Evolutionary conservation across 306 rosid genomes (phyloP).

Genomic region (Fragaria nilgerrensis): DNA sequence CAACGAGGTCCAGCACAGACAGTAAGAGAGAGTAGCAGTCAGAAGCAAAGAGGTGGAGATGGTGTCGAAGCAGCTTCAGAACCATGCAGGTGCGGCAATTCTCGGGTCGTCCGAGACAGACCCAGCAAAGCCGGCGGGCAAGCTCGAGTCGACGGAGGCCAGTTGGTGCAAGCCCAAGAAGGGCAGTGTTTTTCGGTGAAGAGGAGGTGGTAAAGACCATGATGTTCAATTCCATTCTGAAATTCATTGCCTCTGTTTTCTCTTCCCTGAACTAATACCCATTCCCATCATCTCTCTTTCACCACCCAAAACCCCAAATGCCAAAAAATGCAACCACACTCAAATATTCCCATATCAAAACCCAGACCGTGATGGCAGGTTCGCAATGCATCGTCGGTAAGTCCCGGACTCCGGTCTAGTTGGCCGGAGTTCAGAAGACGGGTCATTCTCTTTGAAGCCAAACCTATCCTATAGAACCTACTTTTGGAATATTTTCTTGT

Average conservation of each 20-base stretch:
- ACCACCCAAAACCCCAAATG: background rate
- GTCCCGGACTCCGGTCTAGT: background rate
- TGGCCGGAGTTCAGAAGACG: background rate
- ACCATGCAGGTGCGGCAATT: no score
- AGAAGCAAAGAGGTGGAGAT: no score
- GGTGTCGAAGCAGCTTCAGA: no score
- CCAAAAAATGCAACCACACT: background rate
- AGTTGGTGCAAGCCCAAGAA: background rate
- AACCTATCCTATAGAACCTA: background rate
- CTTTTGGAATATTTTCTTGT: background rate
- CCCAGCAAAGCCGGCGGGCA: no score
- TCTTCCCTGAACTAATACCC: no score
- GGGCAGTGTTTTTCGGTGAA: background rate
- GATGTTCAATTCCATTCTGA: background rate
- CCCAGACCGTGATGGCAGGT: background rate
- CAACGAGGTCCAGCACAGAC: no score
- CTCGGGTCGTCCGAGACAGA: no score
- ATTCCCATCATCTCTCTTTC: background rate
- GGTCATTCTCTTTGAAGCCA: background rate
- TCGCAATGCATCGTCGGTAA: no score
- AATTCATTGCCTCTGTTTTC: background rate
- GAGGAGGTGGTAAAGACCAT: constrained; percentile 6
- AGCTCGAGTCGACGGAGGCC: background rate
- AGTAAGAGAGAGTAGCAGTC: no score
- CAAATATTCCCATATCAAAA: background rate